phyloP scores from a whole-genome alignment of 2,329 filamentous ascomycete species.

The Sporothrix luriei region DNA sequence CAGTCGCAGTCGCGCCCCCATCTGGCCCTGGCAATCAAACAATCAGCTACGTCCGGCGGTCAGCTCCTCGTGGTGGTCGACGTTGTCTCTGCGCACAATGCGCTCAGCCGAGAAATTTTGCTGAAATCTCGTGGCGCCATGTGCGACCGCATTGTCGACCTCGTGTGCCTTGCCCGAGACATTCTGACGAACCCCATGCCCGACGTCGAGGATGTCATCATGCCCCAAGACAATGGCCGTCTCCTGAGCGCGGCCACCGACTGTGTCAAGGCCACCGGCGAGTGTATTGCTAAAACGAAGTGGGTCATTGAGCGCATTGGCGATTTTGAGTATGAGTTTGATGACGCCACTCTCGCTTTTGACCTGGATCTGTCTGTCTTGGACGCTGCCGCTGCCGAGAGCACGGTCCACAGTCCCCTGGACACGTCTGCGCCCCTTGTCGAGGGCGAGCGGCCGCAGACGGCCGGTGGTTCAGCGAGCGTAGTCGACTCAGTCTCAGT shows the following conservation, averaged over 20 bases:
- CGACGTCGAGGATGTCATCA: slow-evolving; percentile 75
- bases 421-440: slow-evolving; percentile 41
- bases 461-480: slow-evolving; percentile 42
- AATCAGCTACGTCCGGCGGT: slow-evolving; percentile 79
- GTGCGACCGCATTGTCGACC: slow-evolving; percentile 75
- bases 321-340: slow-evolving; percentile 84
- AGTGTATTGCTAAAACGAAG: slow-evolving; percentile 86
- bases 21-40: slow-evolving; percentile 77
- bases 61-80: slow-evolving; percentile 79
- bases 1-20: slow-evolving; percentile 90
- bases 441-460: slow-evolving; percentile 30
- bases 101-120: slow-evolving; percentile 66
- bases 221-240: slow-evolving; percentile 75
- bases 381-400: slow-evolving; percentile 47
- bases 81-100: slow-evolving; percentile 76
- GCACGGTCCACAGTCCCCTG: slow-evolving; percentile 36
- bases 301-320: slow-evolving; percentile 84
- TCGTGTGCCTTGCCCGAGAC: slow-evolving; percentile 79
- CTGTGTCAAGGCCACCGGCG: slow-evolving; percentile 86
- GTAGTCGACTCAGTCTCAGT: slow-evolving; percentile 38
- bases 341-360: slow-evolving; percentile 53
- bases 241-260: slow-evolving; percentile 78
- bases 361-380: slow-evolving; percentile 62
- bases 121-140: slow-evolving; percentile 71
- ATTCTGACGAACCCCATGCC: slow-evolving; percentile 70